phyloP scores from a whole-genome alignment of 139 green algal species.

The Ettlia oleoabundans region DNA sequence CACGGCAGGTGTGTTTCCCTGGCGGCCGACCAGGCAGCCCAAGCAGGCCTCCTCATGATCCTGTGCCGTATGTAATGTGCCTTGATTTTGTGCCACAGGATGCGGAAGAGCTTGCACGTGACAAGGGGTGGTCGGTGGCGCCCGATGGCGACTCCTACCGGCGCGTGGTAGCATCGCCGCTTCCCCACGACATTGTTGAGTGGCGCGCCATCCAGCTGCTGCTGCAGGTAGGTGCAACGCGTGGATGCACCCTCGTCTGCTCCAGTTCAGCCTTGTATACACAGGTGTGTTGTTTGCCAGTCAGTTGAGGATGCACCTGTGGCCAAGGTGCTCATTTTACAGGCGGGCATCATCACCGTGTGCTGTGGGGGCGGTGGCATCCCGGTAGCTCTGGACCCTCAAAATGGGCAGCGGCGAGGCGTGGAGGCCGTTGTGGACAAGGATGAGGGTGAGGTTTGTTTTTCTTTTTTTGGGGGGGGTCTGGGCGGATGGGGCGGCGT shows the following conservation, averaged over 20 bases:
- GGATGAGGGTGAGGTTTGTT: constrained; percentile 34
- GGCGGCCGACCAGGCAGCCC: too few relatives aligned
- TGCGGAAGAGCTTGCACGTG: neutral
- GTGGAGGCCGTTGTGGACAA: constrained; percentile 54
- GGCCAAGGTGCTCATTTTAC: neutral
- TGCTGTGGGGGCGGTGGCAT: constrained; percentile 48
- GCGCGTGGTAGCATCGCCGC: constrained; percentile 43
- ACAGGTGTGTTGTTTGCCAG: too few relatives aligned
- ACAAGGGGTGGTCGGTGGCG: constrained; percentile 39
- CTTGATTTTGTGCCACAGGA: neutral
- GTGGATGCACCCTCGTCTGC: neutral
- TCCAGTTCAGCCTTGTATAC: too few relatives aligned
- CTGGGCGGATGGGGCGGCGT: too few relatives aligned
- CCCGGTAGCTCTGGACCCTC: constrained; percentile 30
- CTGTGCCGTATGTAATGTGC: too few relatives aligned
- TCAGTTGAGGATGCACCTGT: too few relatives aligned
- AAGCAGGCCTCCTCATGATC: too few relatives aligned
- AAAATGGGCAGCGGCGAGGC: neutral
- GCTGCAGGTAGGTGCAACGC: constrained; percentile 18
- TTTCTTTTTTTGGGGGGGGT: too few relatives aligned
- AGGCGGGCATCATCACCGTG: constrained; percentile 31
- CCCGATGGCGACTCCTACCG: constrained; percentile 34
- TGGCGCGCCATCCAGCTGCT: constrained; percentile 37
- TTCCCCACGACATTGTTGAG: constrained; percentile 38
- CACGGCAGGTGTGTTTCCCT: too few relatives aligned